Conservation (phyloP, 2,329 filamentous ascomycete genomes). For the Herpomyces periplanetae region DNA sequence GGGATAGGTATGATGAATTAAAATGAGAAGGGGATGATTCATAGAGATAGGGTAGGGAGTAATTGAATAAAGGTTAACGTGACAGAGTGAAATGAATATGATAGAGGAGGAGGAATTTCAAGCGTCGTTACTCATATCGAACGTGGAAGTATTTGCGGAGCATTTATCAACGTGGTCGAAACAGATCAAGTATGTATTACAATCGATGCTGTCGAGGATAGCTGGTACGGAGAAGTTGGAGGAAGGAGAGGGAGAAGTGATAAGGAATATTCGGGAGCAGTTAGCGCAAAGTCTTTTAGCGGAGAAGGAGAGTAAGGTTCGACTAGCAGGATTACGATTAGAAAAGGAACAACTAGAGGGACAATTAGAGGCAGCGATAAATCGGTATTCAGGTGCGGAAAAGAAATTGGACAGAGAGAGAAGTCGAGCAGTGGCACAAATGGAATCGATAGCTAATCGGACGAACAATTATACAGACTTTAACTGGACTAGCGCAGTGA, state of each 20-base stretch:
- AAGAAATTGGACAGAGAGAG: slow-evolving; percentile 66
- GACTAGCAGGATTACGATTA: slow-evolving; percentile 28
- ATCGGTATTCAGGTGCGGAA: slow-evolving; percentile 76
- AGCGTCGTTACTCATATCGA: slow-evolving; percentile 14
- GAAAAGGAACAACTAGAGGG: slow-evolving; percentile 60
- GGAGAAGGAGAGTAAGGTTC: slow-evolving; percentile 41
- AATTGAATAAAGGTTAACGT: slow-evolving; percentile 9
- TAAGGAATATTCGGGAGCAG: slow-evolving; percentile 31
- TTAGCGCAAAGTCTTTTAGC: slow-evolving; percentile 32
- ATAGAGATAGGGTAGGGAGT: no score
- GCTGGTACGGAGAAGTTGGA: slow-evolving; percentile 12
- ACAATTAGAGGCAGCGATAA: slow-evolving; percentile 48
- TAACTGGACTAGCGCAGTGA: no score
- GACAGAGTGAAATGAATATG: slow-evolving; percentile 3
- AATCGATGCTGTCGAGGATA: slow-evolving; percentile 18
- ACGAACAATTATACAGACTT: no score
- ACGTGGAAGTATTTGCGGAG: slow-evolving; percentile 23
- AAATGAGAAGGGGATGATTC: no score
- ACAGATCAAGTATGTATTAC: slow-evolving; percentile 31
- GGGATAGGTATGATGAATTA: no score
- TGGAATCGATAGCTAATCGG: slow-evolving; percentile 55
- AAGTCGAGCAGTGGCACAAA: slow-evolving; percentile 54
- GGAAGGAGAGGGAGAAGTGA: no score
- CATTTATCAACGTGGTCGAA: slow-evolving; percentile 39
- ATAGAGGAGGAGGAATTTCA: slow-evolving; percentile 9